phyloP scores from a whole-genome alignment of 1,139 yeast genomes.

The Hyphopichia pseudoburtonii region DNA sequence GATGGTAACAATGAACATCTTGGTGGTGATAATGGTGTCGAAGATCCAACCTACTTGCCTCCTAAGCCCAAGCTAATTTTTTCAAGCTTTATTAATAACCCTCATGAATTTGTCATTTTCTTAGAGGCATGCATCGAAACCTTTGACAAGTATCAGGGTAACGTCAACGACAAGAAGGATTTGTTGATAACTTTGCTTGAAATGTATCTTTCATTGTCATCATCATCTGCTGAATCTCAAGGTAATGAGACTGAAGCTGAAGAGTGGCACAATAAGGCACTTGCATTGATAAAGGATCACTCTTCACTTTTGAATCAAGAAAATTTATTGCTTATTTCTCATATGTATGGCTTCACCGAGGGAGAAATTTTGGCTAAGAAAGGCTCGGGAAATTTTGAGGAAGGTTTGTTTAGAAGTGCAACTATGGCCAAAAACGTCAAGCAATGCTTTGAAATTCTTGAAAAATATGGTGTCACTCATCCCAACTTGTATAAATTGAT shows the following conservation, averaged over 20 bases:
- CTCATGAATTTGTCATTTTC: constrained; percentile 88
- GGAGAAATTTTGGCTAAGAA: constrained; percentile 42
- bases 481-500: constrained; percentile 69
- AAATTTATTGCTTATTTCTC: constrained; percentile 63
- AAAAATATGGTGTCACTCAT: constrained; percentile 59
- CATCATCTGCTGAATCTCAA: constrained; percentile 14
- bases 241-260: constrained; percentile 19
- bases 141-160: constrained; percentile 75
- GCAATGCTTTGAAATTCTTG: constrained; percentile 57
- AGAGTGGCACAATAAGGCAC: constrained; percentile 70
- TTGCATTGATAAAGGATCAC: constrained; percentile 45
- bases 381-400: constrained; percentile 47
- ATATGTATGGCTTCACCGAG: constrained; percentile 56
- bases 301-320: constrained; percentile 53
- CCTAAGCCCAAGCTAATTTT: constrained; percentile 89
- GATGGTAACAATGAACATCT: constrained; percentile 1
- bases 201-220: constrained; percentile 66
- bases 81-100: constrained; percentile 79
- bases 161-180: constrained; percentile 66
- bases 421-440: constrained; percentile 57
- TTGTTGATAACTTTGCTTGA: constrained; percentile 79
- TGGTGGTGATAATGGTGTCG: constrained; percentile 4
- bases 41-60: constrained; percentile 84
- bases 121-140: constrained; percentile 87
- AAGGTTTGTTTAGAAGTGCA: constrained; percentile 65